These are phyloP conservation scores for Phytophthora brassicae DNA, from an alignment of 352 stramenopile genomes.

Conservation along the genomic window DNA sequence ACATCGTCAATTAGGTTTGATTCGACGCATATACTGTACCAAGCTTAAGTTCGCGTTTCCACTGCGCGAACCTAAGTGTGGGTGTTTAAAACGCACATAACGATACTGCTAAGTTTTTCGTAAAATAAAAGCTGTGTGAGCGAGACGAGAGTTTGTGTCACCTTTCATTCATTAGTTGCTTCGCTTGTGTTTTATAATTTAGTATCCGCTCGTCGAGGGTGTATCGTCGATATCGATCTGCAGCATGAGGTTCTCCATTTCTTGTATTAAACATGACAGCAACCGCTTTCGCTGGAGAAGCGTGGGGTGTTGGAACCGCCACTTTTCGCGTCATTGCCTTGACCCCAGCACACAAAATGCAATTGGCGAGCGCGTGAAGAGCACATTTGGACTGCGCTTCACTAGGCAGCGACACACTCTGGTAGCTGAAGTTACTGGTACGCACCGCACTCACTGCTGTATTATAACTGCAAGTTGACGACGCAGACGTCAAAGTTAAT, in stretches of 20 bases:
- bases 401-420: neutral
- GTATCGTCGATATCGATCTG: slow-evolving; percentile 32
- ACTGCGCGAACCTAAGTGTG: too few relatives aligned
- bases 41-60: too few relatives aligned
- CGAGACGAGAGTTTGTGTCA: neutral
- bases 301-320: slow-evolving; percentile 6
- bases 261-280: neutral
- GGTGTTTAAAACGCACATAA: neutral
- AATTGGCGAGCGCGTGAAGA: slow-evolving; percentile 65
- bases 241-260: slow-evolving; percentile 9
- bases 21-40: slow-evolving; percentile 1
- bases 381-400: slow-evolving; percentile 41
- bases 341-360: slow-evolving; percentile 57
- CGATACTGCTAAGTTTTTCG: too few relatives aligned
- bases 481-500: neutral
- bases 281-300: slow-evolving; percentile 13
- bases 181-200: slow-evolving; percentile 3
- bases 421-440: neutral
- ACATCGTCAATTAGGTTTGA: slow-evolving; percentile 6
- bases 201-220: slow-evolving; percentile 36
- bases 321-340: slow-evolving; percentile 34
- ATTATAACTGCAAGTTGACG: slow-evolving; percentile 4
- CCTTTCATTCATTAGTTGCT: slow-evolving; percentile 14
- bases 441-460: neutral
- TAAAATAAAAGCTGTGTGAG: neutral